These are phyloP conservation scores for Paracoccidioides lutzii DNA, from an alignment of 2,329 filamentous ascomycete species.

Conservation along the genomic window DNA sequence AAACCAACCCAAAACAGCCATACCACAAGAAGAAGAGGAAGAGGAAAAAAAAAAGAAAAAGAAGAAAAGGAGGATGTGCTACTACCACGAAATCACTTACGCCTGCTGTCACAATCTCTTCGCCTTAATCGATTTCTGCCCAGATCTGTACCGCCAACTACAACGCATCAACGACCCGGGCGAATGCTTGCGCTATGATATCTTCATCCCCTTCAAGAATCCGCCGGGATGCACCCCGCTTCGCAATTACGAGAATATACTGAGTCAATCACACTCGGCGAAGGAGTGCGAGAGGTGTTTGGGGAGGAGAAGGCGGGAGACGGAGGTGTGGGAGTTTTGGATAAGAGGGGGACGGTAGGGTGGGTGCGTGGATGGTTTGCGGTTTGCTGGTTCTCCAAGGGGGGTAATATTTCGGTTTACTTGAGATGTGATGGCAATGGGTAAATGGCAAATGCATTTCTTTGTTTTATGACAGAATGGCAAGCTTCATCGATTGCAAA, in stretches of 20 bases:
- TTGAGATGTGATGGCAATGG: too few species aligned
- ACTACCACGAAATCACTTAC: constrained; percentile 15
- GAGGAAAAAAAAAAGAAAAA: not conserved
- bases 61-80: constrained; percentile 16
- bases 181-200: constrained; percentile 6
- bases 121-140: constrained; percentile 14
- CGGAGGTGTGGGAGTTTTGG: not conserved
- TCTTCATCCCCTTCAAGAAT: constrained; percentile 9
- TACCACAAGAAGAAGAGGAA: not conserved
- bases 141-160: constrained; percentile 14
- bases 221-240: constrained; percentile 7
- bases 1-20: too few species aligned
- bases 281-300: not conserved
- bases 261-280: not conserved
- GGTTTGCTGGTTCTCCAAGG: not conserved
- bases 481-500: too few species aligned
- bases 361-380: not conserved
- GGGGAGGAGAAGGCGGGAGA: not conserved
- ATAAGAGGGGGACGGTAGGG: not conserved
- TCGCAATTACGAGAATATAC: constrained; percentile 4
- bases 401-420: too few species aligned
- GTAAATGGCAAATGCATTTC: too few species aligned
- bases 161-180: constrained; percentile 20
- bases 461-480: too few species aligned
- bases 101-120: constrained; percentile 15